Evolutionary conservation across 2,329 filamentous ascomycete genomes (phyloP), one percentile per base, ranked within the genome.

Genomic region (Fusarium euwallaceae): DNA sequence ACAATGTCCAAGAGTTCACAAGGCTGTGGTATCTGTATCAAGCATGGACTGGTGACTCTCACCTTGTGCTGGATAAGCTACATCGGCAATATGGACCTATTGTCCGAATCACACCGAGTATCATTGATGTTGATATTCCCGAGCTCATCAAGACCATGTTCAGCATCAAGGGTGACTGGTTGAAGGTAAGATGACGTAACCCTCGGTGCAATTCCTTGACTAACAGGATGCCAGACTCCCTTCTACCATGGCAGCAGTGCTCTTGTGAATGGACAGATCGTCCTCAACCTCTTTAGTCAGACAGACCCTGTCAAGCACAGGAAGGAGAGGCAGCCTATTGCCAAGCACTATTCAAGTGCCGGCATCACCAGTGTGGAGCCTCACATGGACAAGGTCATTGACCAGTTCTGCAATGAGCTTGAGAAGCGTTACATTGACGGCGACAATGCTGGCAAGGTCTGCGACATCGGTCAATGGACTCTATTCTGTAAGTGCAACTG

Each of bases 381-480:
- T 1, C 76, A 77, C 11, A 78, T 83, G 16, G 69, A 82, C 61
- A 73, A 78, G 10, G 77, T 81, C 12, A 82, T 84, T 16, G 43
- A 63, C 2, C 64, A 78, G 11, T 76, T 84, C 11, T 82, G 81
- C 51, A 62, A 73, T 17, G 73, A 80, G 17, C 71, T 85, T 1
- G 80, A 83, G n/a, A 74, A 75, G 3, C 66, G 77, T 4, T 85
- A 83, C 66, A 73, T 82, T 6, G 66, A 80, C 27, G 76, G 60
- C 4, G 32, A 68, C 1, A 78, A 80, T 32, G 48, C 66, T 5
- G 72, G 69, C 3, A 78, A 80, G 66, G 70, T 71, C 1, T 84
- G 81, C 62, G 77, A 84, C 20, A 76, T 87, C 11, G 84, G 82
- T 6, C 76, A 84, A 41, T 87, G 85, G 84, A 73, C 86, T 12